These are phyloP conservation scores for Brassica napus DNA, from an alignment of 345 rosid genomes.

Conservation along the genomic window DNA sequence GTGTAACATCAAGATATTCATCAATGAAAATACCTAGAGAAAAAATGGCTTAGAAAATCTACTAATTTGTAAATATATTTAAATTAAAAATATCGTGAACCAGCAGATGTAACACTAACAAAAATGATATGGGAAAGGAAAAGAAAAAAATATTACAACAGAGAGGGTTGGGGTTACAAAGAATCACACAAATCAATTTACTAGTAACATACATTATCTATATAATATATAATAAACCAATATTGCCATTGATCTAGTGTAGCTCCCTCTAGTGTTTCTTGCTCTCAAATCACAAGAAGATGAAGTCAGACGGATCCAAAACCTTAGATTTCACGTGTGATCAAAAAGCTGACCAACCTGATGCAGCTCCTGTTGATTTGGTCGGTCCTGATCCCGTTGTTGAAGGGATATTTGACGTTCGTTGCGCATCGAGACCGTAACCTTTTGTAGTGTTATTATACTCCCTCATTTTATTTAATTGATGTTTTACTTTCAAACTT, in stretches of 20 bases:
- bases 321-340: conserved; percentile 72
- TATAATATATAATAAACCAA: no score
- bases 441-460: neutral
- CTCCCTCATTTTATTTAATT: neutral
- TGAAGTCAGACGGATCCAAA: conserved; percentile 34
- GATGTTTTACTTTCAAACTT: neutral
- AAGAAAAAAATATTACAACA: conserved; percentile 13
- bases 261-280: conserved; percentile 29
- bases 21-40: no score
- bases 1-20: no score
- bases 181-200: conserved; percentile 21
- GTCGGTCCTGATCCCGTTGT: conserved; percentile 53
- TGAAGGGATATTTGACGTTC: conserved; percentile 59
- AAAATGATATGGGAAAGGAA: no score
- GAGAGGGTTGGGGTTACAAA: conserved; percentile 7
- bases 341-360: conserved; percentile 98
- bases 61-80: no score
- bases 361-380: conserved; percentile 66
- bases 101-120: no score
- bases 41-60: no score
- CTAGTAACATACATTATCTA: conserved; percentile 8
- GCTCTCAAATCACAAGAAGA: conserved; percentile 31
- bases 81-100: no score
- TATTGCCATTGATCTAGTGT: conserved; percentile 12
- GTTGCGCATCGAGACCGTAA: neutral